phyloP scores from a whole-genome alignment of 2,329 filamentous ascomycete species.

The Talaromyces sp. region DNA sequence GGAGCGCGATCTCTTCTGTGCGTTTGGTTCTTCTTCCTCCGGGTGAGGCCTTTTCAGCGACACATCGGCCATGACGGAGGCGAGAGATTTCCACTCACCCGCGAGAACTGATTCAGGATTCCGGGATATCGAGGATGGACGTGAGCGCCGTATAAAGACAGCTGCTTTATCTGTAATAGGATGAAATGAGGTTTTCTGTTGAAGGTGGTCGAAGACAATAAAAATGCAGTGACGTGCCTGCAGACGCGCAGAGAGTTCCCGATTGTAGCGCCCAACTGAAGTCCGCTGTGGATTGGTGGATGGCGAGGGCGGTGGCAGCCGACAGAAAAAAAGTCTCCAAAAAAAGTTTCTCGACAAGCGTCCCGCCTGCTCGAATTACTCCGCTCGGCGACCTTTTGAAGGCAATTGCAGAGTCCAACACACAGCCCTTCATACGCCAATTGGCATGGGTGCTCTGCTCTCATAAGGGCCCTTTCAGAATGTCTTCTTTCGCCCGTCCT shows the following conservation, averaged over 20 bases:
- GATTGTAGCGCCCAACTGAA: not conserved
- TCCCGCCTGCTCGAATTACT: conserved; percentile 20
- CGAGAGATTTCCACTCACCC: conserved; percentile 19
- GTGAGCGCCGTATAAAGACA: not conserved
- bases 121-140: not conserved
- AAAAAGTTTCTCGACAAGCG: conserved; percentile 26
- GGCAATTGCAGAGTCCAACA: conserved; percentile 15
- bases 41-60: conserved; percentile 47
- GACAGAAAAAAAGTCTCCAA: conserved; percentile 36
- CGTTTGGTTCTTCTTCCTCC: conserved; percentile 41
- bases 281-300: conserved; percentile 1
- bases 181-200: not conserved
- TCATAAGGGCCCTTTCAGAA: conserved; percentile 31
- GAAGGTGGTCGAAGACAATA: not conserved
- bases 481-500: conserved; percentile 60
- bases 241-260: conserved; percentile 5
- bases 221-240: not conserved
- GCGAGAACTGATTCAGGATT: not conserved
- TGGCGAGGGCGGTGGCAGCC: conserved; percentile 23
- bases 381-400: conserved; percentile 21
- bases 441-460: conserved; percentile 30
- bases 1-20: conserved; percentile 46
- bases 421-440: conserved; percentile 16
- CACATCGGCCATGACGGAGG: conserved; percentile 38
- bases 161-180: not conserved